phyloP scores from a whole-genome alignment of 1,139 yeast genomes.

The Geotrichum cucujoidarum region DNA sequence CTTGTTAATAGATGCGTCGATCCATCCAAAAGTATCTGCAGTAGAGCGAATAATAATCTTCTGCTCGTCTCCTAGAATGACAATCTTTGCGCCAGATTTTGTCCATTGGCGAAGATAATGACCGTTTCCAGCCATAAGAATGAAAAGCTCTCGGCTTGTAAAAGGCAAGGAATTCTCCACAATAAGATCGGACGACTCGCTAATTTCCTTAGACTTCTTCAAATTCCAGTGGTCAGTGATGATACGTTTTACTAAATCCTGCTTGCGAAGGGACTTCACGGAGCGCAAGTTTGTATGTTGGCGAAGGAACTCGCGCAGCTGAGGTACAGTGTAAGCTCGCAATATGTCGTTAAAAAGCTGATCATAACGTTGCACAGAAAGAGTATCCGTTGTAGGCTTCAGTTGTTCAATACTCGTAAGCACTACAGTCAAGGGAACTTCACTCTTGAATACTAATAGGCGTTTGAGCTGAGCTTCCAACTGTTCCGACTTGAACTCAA shows the following conservation, averaged over 20 bases:
- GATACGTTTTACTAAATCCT: conserved; percentile 30
- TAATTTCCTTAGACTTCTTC: conserved; percentile 32
- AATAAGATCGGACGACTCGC: conserved; percentile 42
- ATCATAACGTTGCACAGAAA: conserved; percentile 35
- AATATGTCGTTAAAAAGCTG: conserved; percentile 33
- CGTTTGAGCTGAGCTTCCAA: conserved; percentile 31
- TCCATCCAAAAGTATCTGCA: conserved; percentile 36
- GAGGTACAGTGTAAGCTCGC: conserved; percentile 34
- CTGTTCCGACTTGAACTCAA: conserved; percentile 22
- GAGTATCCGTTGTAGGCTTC: conserved; percentile 30
- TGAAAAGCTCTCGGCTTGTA: conserved; percentile 44
- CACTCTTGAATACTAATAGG: conserved; percentile 35
- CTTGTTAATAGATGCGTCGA: conserved; percentile 32
- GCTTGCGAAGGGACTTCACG: conserved; percentile 21
- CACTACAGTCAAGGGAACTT: conserved; percentile 30
- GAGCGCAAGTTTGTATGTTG: too few relatives aligned
- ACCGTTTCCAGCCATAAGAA: conserved; percentile 48
- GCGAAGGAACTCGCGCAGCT: conserved; percentile 31
- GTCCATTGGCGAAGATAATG: conserved; percentile 47
- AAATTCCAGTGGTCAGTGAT: conserved; percentile 43
- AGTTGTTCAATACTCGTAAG: conserved; percentile 34
- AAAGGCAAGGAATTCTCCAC: conserved; percentile 41
- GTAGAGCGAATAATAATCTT: conserved; percentile 40
- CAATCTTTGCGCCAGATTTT: conserved; percentile 51
- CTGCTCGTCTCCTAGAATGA: conserved; percentile 40